These are phyloP conservation scores for Cylindrotheca closterium DNA, from an alignment of 108 stramenopile genomes.

Conservation along the genomic window DNA sequence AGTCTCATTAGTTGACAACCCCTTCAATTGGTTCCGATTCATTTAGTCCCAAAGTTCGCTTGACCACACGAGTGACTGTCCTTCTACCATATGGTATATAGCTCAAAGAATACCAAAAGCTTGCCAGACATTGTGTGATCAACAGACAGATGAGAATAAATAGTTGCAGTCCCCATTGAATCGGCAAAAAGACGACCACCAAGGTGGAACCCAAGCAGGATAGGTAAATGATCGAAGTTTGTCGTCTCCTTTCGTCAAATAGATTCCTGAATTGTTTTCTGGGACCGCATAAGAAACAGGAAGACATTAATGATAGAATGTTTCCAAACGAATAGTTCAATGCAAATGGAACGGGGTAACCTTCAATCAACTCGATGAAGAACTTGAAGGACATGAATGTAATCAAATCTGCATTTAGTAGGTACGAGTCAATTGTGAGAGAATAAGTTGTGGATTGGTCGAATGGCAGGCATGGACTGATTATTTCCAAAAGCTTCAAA, in stretches of 20 bases:
- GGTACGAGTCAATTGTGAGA: too few species aligned
- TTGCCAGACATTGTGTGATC: conserved; percentile 65
- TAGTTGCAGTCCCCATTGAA: conserved; percentile 50
- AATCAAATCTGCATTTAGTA: conserved; percentile 68
- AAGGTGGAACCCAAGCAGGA: conserved; percentile 59
- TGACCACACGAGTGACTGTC: conserved; percentile 34
- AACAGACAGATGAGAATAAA: conserved; percentile 52
- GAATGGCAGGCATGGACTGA: background rate
- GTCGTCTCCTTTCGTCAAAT: conserved; percentile 73
- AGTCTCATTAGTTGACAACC: background rate
- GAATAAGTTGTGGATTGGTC: background rate
- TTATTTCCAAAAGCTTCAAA: background rate
- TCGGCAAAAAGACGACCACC: conserved; percentile 69
- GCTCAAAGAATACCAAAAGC: conserved; percentile 77
- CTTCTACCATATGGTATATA: conserved; percentile 84
- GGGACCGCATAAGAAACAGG: conserved; percentile 61
- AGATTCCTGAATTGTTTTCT: conserved; percentile 69
- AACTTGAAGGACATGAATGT: conserved; percentile 80
- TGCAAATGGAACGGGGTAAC: conserved; percentile 83
- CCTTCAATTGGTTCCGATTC: conserved; percentile 22
- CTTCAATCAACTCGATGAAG: conserved; percentile 75
- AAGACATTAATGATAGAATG: conserved; percentile 37
- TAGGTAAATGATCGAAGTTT: conserved; percentile 63
- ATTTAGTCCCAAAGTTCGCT: conserved; percentile 32
- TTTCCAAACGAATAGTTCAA: conserved; percentile 69